Evolutionary conservation across 2,329 filamentous ascomycete species (phyloP).

Genomic region (Helotiales sp.): DNA sequence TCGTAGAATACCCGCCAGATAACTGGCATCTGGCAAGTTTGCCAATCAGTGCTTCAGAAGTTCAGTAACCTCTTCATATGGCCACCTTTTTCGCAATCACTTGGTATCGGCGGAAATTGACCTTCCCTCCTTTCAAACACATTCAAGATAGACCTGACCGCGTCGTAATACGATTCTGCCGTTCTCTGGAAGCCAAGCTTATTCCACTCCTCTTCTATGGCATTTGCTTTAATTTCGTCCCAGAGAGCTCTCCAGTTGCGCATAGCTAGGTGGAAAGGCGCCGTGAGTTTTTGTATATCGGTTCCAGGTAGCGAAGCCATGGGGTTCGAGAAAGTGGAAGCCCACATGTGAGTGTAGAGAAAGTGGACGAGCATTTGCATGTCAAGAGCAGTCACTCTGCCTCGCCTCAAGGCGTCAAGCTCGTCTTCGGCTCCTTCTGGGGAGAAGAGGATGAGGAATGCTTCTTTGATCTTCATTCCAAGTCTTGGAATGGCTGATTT

Average conservation of each 20-base stretch:
- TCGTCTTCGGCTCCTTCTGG: conserved; percentile 28
- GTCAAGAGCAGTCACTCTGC: conserved; percentile 37
- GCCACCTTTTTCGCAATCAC: conserved; percentile 41
- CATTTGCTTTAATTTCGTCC: conserved; percentile 36
- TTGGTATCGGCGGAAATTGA: conserved; percentile 34
- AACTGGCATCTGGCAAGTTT: not conserved
- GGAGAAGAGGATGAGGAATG: conserved; percentile 37
- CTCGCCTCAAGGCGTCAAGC: conserved; percentile 27
- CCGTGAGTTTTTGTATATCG: conserved; percentile 25
- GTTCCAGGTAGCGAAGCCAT: conserved; percentile 30
- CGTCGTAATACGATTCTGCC: conserved; percentile 40
- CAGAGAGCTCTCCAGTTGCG: conserved; percentile 41
- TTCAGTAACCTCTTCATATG: conserved; percentile 40
- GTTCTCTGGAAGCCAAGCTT: conserved; percentile 41
- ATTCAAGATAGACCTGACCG: conserved; percentile 31
- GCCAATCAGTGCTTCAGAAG: conserved; percentile 20
- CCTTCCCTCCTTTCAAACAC: conserved; percentile 37
- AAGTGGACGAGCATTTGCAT: conserved; percentile 44
- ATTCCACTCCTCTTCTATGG: conserved; percentile 35
- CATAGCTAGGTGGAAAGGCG: conserved; percentile 38
- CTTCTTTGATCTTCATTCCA: conserved; percentile 41
- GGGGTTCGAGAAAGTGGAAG: conserved; percentile 37
- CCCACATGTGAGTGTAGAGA: conserved; percentile 41
- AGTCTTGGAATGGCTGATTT: conserved; percentile 26
- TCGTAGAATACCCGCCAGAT: not conserved